Evolutionary conservation across 1,284 basidiomycete species (phyloP), one percentile per base, ranked within the genome.

Genomic region (Cryptococcus sp.): DNA sequence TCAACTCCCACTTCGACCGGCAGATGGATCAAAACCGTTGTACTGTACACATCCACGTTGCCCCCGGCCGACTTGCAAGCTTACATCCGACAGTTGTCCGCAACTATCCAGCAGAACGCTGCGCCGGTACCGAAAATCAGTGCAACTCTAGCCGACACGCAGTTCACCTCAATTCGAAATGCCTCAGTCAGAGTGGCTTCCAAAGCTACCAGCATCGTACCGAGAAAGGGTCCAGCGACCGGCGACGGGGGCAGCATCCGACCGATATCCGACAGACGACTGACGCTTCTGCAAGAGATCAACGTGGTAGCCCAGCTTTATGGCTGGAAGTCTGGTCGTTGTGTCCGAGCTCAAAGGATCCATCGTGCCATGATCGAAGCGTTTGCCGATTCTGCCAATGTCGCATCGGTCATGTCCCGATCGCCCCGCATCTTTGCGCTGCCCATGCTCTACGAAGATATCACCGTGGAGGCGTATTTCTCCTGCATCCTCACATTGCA

Each of bases 381-480:
- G 1, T 50, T 75, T 11, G 20, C 48, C 10, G 39, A 53, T 3
- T 15, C 47, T 19, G 40, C 59, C 0, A 53, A 58, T 17, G 58
- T 68, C 11, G 41, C 57, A 3, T 65, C 64, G 0, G 47, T 72
- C 16, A 49, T 70, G 0, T 68, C 66, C 1, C 42, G 25, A 0
- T 62, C 61, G 5, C 71, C 72, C 5, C 60, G 68, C 7, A 60
- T 76, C n/a, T 69, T 77, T 44, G 66, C 69, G 7, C 46, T 72
- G 4, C 67, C 71, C 0, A 52, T 74, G 10, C 50, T 77, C 10
- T 71, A 68, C 58, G 70, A 74, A 48, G 71, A 75, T n/a, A 59
- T 77, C 11, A 56, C 62, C 3, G 61, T 69, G 3, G 57, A 58
- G 17, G 68, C 67, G 40, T 77, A 64, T 61, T 68, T 70, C 51